Base-by-base conservation (phyloP, 257 asterid genomes). In the Asclepias syriaca region DNA sequence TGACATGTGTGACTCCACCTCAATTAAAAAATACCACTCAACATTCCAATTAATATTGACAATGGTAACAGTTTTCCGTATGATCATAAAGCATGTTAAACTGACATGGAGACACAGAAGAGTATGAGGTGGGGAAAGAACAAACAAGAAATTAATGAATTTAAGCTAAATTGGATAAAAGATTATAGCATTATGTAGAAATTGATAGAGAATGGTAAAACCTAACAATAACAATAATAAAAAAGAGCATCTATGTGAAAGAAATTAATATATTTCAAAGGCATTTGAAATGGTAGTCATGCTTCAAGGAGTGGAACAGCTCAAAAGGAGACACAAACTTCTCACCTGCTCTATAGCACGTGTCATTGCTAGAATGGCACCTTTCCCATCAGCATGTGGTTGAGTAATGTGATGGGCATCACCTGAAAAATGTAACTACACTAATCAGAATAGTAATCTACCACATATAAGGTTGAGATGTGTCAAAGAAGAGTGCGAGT, bases 391-490 rank as follows among this genome's bases (percentile, higher is more conserved):
- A 50, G 77, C 84, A 65, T 90, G 96, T 45, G 99, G 99, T 83
- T 91, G 95, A 66, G 99, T 94, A 60, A 94, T 94, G 79, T 94
- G 99, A 81, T 90, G 77, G 46, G 98, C 98, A 77, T 91, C 97
- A 69, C 97, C 99, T 94, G 83, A 77, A 45, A 56, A 72, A 80
- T 63, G 74, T 77, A 73, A 68, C 24, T 70, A 43, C 68, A 8
- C 56, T 34, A 70, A 29, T 27, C 24, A 16, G 53, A 68, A 27
- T 59, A 37, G 68, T 63, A 34, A 2, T 63, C 27, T 16, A 61
- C 40, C 49, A 34, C 8, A 37, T 64, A 2, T 37, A 19, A 18
- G 29, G 3, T 18, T 4, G 6, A 68, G 59, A 68, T 1, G 15
- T 16, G 18, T 24, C 4, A 68, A 46, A 48, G 45, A 51, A 24